Evolutionary conservation across 225 moss, liverwort and hornwort species (phyloP).

Genomic region (Takakia lepidozioides): DNA sequence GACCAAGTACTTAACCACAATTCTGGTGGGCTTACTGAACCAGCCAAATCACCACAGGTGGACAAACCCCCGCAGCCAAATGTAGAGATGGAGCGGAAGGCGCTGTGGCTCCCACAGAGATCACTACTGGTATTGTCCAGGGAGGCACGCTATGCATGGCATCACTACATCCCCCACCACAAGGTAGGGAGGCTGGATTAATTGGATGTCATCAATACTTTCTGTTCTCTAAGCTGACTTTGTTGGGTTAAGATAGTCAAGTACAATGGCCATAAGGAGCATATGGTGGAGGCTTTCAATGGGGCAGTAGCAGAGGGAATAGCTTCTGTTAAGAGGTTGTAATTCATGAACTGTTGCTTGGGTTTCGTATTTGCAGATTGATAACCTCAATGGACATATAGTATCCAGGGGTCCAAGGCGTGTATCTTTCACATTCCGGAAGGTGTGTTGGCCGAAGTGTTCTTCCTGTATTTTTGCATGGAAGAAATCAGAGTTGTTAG

Average conservation of each 20-base stretch:
- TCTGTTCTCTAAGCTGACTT: no score
- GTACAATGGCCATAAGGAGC: no score
- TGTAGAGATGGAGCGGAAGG: constrained; percentile 49
- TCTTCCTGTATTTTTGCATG: no score
- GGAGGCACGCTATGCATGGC: constrained; percentile 98
- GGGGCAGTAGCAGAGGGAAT: no score
- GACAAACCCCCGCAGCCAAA: constrained; percentile 11
- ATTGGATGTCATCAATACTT: no score
- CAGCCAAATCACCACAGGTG: constrained; percentile 9
- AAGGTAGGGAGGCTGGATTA: constrained; percentile 43
- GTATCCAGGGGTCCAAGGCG: constrained; percentile 69
- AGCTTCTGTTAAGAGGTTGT: no score
- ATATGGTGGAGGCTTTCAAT: no score
- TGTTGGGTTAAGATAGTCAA: no score
- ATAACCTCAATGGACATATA: constrained; percentile 46
- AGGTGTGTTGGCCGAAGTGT: no score
- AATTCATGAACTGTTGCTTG: not conserved
- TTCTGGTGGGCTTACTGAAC: constrained; percentile 9
- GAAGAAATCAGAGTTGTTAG: no score
- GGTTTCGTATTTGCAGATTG: constrained; percentile 38
- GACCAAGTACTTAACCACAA: constrained; percentile 17
- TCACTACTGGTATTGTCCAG: constrained; percentile 80
- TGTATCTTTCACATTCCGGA: constrained; percentile 93
- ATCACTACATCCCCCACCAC: constrained; percentile 97
- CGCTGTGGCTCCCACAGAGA: constrained; percentile 73